Evolutionary conservation across 257 asterid genomes (phyloP).

Genomic region (Solanum tacnaense): DNA sequence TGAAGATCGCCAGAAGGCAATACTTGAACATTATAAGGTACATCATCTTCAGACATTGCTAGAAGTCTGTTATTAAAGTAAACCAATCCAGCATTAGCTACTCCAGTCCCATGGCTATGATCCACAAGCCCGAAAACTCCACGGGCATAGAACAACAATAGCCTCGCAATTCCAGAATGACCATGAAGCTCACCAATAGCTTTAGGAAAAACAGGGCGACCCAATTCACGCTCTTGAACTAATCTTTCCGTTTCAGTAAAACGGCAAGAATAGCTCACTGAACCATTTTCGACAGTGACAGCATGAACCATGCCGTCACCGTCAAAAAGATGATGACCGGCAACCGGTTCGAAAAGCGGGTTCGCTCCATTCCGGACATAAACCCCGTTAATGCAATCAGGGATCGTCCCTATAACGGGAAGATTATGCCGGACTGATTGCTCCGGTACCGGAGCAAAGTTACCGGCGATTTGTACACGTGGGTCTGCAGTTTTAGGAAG

Average conservation of each 20-base stretch:
- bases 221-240: slow-evolving; percentile 47
- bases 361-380: slow-evolving; percentile 67
- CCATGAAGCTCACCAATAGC: slow-evolving; percentile 76
- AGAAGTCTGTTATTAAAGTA: slow-evolving; percentile 33
- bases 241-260: slow-evolving; percentile 51
- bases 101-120: slow-evolving; percentile 45
- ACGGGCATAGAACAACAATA: slow-evolving; percentile 40
- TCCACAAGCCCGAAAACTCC: slow-evolving; percentile 43
- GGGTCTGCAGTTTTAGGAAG: slow-evolving; percentile 57
- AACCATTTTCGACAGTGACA: slow-evolving; percentile 21
- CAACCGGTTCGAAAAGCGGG: slow-evolving; percentile 46
- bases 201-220: slow-evolving; percentile 57
- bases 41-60: slow-evolving; percentile 73
- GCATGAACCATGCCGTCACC: slow-evolving; percentile 79
- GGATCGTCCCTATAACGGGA: slow-evolving; percentile 33
- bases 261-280: slow-evolving; percentile 55
- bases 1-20: slow-evolving; percentile 33
- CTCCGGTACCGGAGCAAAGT: slow-evolving; percentile 61
- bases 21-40: slow-evolving; percentile 43
- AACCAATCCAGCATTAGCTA: slow-evolving; percentile 55
- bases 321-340: slow-evolving; percentile 67
- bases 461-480: slow-evolving; percentile 43
- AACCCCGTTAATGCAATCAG: slow-evolving; percentile 47
- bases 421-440: slow-evolving; percentile 25
- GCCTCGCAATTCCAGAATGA: slow-evolving; percentile 44